Base-by-base conservation (phyloP, 2,329 filamentous ascomycete genomes). In the Neonectria coccinea region DNA sequence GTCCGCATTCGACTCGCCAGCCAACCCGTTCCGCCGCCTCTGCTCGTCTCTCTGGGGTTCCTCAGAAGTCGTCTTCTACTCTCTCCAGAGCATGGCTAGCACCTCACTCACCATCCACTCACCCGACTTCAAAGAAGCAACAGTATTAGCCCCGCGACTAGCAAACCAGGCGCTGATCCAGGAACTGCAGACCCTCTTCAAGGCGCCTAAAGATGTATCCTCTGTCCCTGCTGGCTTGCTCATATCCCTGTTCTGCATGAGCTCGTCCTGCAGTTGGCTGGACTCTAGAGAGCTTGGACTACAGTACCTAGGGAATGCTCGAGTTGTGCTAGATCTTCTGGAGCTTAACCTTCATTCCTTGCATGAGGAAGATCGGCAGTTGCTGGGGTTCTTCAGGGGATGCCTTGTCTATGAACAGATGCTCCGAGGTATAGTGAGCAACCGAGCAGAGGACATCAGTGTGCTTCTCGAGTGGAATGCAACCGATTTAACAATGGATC, bases 191-290 rank as follows among this genome's bases (percentile, higher is more conserved):
- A 54, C 20, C 1, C 57, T 71, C 0, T 71, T 71, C 2, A 55
- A 60, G 2, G 33, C 66, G 2, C 68, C 69, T 0, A 71, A 71
- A 6, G 41, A 55, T 2, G 69, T 69, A 0, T 69, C 62, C 0
- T 18, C 55, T 0, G 58, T 71, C 5, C 68, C 69, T 0, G 51
- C 69, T 12, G 69, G 64, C 0, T 42, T 71, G 0, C 67, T 71
- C 5, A 62, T 71, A 45, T 71, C 69, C 0, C 45, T 71, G 0
- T 71, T 71, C 9, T 69, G 68, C 3, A 56, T 71, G 7, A 71
- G 69, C 39, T 71, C 69, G 7, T 71, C 69, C 1, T 56, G 70
- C 1, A 71, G 69, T 31, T 71, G 68, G 68, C 65, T 63, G 54
- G 69, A 71, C 1, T 62, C 63, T 0, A 66, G 67, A n/a, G 68